Conservation (phyloP, 305 asterid species). For the Plantago coronopus region DNA sequence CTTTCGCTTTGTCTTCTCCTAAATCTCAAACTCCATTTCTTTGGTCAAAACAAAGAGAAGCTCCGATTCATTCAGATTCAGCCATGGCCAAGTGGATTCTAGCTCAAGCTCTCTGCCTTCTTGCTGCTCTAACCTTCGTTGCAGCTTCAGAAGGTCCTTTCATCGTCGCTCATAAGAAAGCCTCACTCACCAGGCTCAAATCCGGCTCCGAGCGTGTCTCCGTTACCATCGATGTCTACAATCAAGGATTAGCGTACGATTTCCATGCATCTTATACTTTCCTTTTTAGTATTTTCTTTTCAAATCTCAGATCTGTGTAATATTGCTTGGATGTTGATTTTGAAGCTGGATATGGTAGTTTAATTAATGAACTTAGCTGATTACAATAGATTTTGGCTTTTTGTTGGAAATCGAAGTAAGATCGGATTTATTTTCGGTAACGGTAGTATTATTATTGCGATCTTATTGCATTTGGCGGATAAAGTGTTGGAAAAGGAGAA, state of each 20-base stretch:
- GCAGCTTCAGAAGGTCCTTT: slow-evolving; percentile 68
- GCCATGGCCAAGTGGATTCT: slow-evolving; percentile 34
- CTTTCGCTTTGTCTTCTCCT: too few relatives aligned
- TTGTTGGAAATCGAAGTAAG: background rate
- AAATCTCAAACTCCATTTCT: too few relatives aligned
- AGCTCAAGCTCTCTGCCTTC: slow-evolving; percentile 28
- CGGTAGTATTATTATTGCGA: too few relatives aligned
- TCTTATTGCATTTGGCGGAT: too few relatives aligned
- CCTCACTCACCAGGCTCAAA: slow-evolving; percentile 67
- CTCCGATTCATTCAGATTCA: background rate
- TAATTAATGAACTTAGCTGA: slow-evolving; percentile 12
- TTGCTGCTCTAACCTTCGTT: slow-evolving; percentile 32
- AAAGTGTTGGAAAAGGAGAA: too few relatives aligned
- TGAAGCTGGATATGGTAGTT: slow-evolving; percentile 15
- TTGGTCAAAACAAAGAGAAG: too few relatives aligned
- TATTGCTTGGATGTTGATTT: too few relatives aligned
- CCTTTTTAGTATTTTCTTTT: background rate
- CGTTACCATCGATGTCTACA: slow-evolving; percentile 74
- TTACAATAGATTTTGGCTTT: slow-evolving; percentile 12
- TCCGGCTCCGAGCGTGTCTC: slow-evolving; percentile 73
- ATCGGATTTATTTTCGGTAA: too few relatives aligned
- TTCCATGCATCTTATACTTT: background rate
- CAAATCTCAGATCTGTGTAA: too few relatives aligned
- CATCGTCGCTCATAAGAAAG: slow-evolving; percentile 86
- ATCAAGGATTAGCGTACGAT: slow-evolving; percentile 82